Percentiles rank a stretch among this genome's conserved stretches.
These are phyloP conservation scores for Panicum virgatum DNA, from an alignment of 202 grass and related monocot species.

Conservation along the genomic window DNA sequence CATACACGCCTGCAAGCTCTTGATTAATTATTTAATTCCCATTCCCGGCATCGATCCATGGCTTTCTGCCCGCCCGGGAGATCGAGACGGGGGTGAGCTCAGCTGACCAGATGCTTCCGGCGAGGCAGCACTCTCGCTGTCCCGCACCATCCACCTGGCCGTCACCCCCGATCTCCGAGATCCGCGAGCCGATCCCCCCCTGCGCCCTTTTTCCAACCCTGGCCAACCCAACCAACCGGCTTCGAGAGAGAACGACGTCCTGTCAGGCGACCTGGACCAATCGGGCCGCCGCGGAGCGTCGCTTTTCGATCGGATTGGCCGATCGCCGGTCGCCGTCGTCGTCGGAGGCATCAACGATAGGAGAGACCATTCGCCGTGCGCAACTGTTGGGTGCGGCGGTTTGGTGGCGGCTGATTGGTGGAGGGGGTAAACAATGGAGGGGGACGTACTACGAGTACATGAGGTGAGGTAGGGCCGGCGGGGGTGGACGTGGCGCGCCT, in stretches of 20 bases:
- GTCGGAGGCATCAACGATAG: neutral
- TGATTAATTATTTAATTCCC: too few relatives aligned
- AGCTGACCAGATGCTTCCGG: neutral
- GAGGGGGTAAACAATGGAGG: neutral
- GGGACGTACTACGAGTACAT: constrained; percentile 5
- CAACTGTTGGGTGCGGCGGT: neutral
- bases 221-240: neutral
- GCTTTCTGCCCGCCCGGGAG: neutral
- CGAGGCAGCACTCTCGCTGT: neutral
- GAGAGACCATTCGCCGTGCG: neutral
- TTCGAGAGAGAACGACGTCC: neutral
- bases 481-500: constrained; percentile 12
- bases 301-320: neutral
- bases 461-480: neutral
- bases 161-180: neutral
- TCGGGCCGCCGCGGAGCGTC: neutral
- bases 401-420: neutral
- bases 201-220: neutral
- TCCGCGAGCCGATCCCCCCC: neutral
- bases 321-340: neutral
- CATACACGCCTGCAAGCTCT: too few relatives aligned
- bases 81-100: neutral
- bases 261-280: neutral
- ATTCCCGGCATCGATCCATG: too few relatives aligned
- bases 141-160: neutral